phyloP scores from a whole-genome alignment of 306 rosid species.

The Cajanus cajan region DNA sequence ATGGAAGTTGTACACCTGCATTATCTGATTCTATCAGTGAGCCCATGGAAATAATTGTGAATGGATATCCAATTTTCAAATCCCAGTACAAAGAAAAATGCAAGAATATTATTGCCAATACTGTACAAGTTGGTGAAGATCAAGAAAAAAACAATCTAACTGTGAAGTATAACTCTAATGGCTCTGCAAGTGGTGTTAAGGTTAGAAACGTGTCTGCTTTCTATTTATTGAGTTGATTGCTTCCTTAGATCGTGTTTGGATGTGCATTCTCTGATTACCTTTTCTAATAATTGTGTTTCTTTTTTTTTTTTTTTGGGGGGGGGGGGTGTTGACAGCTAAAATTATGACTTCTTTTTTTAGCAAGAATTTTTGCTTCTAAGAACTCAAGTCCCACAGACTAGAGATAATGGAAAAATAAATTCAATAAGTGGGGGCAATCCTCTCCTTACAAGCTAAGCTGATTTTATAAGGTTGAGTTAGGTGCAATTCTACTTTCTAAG shows the following conservation, averaged over 20 bases:
- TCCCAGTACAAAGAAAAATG: slow-evolving; percentile 29
- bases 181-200: slow-evolving; percentile 39
- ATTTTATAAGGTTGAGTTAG: no score
- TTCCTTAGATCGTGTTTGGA: neutral
- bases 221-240: slow-evolving; percentile 4
- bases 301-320: neutral
- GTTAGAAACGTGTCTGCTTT: slow-evolving; percentile 30
- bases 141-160: slow-evolving; percentile 24
- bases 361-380: neutral
- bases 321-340: neutral
- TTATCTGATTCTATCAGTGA: slow-evolving; percentile 22
- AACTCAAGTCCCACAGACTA: no score
- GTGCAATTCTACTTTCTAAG: no score
- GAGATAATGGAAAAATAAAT: no score
- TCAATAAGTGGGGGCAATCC: no score
- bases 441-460: no score
- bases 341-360: neutral
- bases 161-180: slow-evolving; percentile 34
- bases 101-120: slow-evolving; percentile 10
- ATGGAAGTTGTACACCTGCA: neutral
- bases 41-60: slow-evolving; percentile 27
- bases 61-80: slow-evolving; percentile 29
- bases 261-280: neutral
- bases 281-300: neutral
- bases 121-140: slow-evolving; percentile 33